Conservation (phyloP, 345 rosid genomes). For the Arabidopsis thaliana region DNA sequence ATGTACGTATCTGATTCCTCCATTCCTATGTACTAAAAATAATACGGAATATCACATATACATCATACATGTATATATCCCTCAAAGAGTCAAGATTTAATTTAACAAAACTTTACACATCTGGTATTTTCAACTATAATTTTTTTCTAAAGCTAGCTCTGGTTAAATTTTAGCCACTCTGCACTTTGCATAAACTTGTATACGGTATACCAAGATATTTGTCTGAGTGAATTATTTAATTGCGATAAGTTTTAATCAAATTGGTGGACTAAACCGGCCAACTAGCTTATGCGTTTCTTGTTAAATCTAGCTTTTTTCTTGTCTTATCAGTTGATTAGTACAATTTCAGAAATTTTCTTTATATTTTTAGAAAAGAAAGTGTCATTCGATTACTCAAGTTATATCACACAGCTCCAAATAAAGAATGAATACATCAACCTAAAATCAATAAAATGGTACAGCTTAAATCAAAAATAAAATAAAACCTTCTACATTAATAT, state of each 20-base stretch:
- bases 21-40: constrained; percentile 3
- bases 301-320: constrained; percentile 20
- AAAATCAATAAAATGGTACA: constrained; percentile 18
- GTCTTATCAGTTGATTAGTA: constrained; percentile 33
- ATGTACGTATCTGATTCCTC: constrained; percentile 48
- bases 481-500: not conserved
- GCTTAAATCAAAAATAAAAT: not conserved
- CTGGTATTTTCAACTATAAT: not conserved
- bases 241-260: constrained; percentile 2
- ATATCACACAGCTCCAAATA: not conserved
- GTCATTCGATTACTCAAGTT: constrained; percentile 12
- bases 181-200: not conserved
- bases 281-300: constrained; percentile 21
- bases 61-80: not conserved
- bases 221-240: not conserved
- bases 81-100: not conserved
- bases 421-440: not conserved
- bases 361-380: not conserved
- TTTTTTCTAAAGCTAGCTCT: constrained; percentile 1
- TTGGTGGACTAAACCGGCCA: constrained; percentile 3
- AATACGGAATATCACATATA: not conserved
- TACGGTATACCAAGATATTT: not conserved
- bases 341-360: not conserved
- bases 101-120: not conserved
- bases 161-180: not conserved